Percentiles rank a stretch among this genome's conserved stretches.
These are phyloP conservation scores for Croton laevigatus DNA, from an alignment of 441 rosid genomes.

Conservation along the genomic window DNA sequence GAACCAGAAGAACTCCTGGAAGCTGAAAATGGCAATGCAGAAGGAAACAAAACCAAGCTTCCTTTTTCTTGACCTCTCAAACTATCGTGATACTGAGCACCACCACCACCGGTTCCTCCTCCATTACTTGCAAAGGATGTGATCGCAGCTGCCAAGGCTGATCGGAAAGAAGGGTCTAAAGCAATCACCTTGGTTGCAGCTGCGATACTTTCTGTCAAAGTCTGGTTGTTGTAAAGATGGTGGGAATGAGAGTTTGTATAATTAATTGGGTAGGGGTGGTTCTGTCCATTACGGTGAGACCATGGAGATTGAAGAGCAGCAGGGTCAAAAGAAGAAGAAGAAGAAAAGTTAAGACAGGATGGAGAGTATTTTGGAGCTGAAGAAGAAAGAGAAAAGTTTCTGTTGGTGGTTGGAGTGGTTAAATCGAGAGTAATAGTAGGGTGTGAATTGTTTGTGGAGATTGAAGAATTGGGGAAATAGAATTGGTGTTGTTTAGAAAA, in stretches of 20 bases:
- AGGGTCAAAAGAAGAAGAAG: constrained; percentile 36
- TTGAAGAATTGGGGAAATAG: constrained; percentile 41
- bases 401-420: constrained; percentile 32
- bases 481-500: constrained; percentile 34
- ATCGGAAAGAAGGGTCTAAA: constrained; percentile 69
- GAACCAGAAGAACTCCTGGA: constrained; percentile 37
- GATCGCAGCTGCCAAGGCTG: constrained; percentile 66
- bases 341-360: constrained; percentile 50
- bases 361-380: constrained; percentile 35
- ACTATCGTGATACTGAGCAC: background rate
- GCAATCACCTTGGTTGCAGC: constrained; percentile 67
- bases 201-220: constrained; percentile 45
- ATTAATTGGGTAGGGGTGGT: background rate
- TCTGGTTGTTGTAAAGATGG: constrained; percentile 25
- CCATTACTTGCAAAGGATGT: constrained; percentile 47
- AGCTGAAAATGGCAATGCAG: constrained; percentile 32
- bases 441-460: constrained; percentile 39
- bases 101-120: background rate
- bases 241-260: constrained; percentile 25
- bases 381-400: constrained; percentile 39
- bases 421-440: constrained; percentile 64
- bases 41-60: constrained; percentile 30
- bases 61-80: constrained; percentile 19
- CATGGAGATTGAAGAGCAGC: constrained; percentile 28
- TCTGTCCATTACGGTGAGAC: background rate